phyloP scores from a whole-genome alignment of 208 protist genomes.

The Porcisia hertigi region DNA sequence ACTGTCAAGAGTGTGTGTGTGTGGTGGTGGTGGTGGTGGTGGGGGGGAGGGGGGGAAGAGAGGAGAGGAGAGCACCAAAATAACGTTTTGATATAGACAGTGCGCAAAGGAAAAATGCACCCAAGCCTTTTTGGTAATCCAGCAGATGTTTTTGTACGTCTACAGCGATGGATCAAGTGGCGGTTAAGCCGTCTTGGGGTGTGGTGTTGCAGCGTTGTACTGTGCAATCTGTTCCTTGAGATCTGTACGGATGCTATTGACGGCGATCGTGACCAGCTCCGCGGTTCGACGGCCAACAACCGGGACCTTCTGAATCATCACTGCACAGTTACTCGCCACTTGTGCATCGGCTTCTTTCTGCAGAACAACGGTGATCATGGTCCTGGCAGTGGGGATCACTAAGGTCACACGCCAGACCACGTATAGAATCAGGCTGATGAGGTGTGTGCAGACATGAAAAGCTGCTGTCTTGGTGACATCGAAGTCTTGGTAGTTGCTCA shows the following conservation, averaged over 20 bases:
- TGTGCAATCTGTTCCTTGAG: slow-evolving; percentile 33
- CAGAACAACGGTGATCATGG: slow-evolving; percentile 14
- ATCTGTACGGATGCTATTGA: slow-evolving; percentile 31
- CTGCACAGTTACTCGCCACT: slow-evolving; percentile 10
- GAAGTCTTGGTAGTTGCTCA: slow-evolving; percentile 35
- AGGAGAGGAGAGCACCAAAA: neutral
- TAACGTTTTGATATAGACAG: neutral
- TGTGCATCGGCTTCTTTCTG: slow-evolving; percentile 16
- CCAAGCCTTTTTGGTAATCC: neutral
- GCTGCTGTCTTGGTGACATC: slow-evolving; percentile 45
- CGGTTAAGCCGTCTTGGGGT: neutral
- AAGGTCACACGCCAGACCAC: slow-evolving; percentile 25
- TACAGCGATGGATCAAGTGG: neutral
- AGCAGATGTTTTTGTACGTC: neutral
- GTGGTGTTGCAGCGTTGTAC: slow-evolving; percentile 8
- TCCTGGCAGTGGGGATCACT: slow-evolving; percentile 14
- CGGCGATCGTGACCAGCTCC: slow-evolving; percentile 28
- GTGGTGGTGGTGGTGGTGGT: too few species aligned
- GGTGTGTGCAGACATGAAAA: slow-evolving; percentile 36
- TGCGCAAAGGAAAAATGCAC: neutral
- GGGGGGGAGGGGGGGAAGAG: neutral
- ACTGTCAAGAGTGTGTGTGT: too few species aligned
- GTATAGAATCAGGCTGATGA: slow-evolving; percentile 41
- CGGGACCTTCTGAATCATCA: slow-evolving; percentile 29
- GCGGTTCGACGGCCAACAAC: slow-evolving; percentile 34